Base-by-base conservation (phyloP, 495 filamentous ascomycete genomes). In the Xylaria bambusicola region DNA sequence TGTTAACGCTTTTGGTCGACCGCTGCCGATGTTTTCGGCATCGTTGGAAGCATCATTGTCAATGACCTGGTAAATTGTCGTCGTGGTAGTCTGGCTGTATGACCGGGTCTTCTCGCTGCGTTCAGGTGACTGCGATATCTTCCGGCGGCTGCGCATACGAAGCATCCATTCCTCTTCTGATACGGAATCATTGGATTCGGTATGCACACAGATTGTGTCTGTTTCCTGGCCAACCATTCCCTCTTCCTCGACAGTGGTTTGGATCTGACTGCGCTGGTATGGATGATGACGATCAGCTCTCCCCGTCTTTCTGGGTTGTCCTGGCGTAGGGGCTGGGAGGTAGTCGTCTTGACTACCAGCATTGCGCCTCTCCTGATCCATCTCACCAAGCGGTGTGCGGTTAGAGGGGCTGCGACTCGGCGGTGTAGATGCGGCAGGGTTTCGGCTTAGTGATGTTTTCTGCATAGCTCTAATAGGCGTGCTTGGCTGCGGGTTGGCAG, bases 321-420 rank as follows among this genome's bases (percentile, higher is more conserved):
- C 94, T 0, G 94, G 94, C 6, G 95, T 99, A 9, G 94, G 94
- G 0, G 93, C 94, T 2, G 94, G 94, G 6, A 99, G 82, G 63
- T 92, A 90, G 58, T 95, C 91, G 50, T 92, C 90, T 61, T 85
- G 82, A 10, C 79, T 76, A 44, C 83, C 79, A 41, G 78, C 76
- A 45, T 77, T 83, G 6, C 76, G 79, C 62, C 90, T 86, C 53
- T 96, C 95, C 63, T 87, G 82, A 58, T 91, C 89, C 58, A 98
- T 88, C 65, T 98, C 94, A 46, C 93, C 92, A 2, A 98, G 87
- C 4, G 91, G 91, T 21, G 91, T 83, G 33, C 93, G 85, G 68
- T 85, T 88, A 4, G 80, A 80, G n/a, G 87, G 84, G 52, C 81
- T 85, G 42, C 86, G 83, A 71, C 91, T 91, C 2, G 92, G 89